Conservation (phyloP, 208 protist species). For the Borovskyia barvae region DNA sequence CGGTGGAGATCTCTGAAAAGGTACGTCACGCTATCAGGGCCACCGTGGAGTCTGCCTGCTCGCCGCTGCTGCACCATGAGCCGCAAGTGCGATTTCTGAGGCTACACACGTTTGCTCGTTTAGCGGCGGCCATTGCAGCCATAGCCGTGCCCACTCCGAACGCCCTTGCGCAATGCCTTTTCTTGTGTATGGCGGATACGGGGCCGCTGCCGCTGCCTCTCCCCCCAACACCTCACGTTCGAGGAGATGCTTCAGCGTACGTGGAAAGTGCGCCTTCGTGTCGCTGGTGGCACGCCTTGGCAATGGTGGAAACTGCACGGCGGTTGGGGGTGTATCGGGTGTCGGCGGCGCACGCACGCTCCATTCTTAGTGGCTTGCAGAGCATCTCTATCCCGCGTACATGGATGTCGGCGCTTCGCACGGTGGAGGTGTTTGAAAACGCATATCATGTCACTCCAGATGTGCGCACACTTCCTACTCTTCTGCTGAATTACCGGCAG, state of each 20-base stretch:
- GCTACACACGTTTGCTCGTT: slow-evolving; percentile 31
- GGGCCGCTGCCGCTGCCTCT: slow-evolving; percentile 4
- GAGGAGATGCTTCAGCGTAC: slow-evolving; percentile 3
- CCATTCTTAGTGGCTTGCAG: slow-evolving; percentile 61
- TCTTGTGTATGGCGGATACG: slow-evolving; percentile 53
- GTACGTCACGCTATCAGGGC: slow-evolving; percentile 28
- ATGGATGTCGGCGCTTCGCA: slow-evolving; percentile 51
- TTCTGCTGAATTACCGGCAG: slow-evolving; percentile 66
- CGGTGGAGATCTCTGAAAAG: slow-evolving; percentile 7
- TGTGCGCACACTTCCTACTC: slow-evolving; percentile 36
- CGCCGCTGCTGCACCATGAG: slow-evolving; percentile 50
- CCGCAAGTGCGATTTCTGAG: slow-evolving; percentile 61
- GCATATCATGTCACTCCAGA: slow-evolving; percentile 35
- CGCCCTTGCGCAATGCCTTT: slow-evolving; percentile 67
- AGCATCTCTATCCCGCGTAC: slow-evolving; percentile 56
- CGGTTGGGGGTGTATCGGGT: slow-evolving; percentile 29
- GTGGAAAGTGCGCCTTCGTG: slow-evolving; percentile 17
- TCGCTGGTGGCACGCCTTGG: slow-evolving; percentile 48
- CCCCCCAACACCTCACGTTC: neutral
- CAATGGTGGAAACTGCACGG: slow-evolving; percentile 31
- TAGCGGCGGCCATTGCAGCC: slow-evolving; percentile 28
- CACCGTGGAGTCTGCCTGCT: slow-evolving; percentile 53
- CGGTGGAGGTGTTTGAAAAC: slow-evolving; percentile 29
- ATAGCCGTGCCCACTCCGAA: slow-evolving; percentile 36
- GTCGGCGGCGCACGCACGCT: slow-evolving; percentile 52